Base-by-base conservation (phyloP, 2,329 filamentous ascomycete species). In the Periconia macrospinosa region DNA sequence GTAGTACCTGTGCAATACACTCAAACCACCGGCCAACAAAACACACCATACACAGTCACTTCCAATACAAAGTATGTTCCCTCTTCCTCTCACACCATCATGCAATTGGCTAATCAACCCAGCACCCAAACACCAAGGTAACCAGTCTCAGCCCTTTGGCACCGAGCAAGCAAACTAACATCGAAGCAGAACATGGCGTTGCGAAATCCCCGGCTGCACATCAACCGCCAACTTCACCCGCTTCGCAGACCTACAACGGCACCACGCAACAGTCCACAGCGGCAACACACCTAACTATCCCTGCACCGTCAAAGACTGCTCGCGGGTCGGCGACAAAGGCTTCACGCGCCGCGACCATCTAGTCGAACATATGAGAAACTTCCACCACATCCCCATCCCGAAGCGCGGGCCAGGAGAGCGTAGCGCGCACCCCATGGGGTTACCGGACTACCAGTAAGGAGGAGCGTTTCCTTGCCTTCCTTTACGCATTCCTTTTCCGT, bases 281-380 rank as follows among this genome's bases (percentile, higher is more conserved):
- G 53, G 66, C 0, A 62, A 63, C 14, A 61, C 57, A 1, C 67
- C 67, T n/a, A 68, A 68, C 7, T 72, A 63, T 35, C 69, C 70
- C 1, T 73, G 70, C 54, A 61, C 60, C 1, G 64, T 71, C 1
- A 57, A 65, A 0, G 57, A 58, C 37, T 73, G 70, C 55, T 64
- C 60, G n/a, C 67, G 70, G 10, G 55, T 71, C 1, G 68, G 60
- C 20, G 62, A 67, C 42, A 71, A 70, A 54, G 83, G 82, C 0
- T 86, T 86, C 61, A 79, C 80, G 5, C 75, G 83, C 6, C 75
- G 78, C 49, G 84, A 86, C 61, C 83, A 86, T 62, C 72, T 84
- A 41, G 76, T 75, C 40, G 84, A 86, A 62, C 84, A 86, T 65
- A 66, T 82, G 49, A 73, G 83, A 49, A 81, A 81, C 42, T 83